Base-by-base conservation (phyloP, 2,329 filamentous ascomycete genomes). In the Pseudogymnoascus sp. region DNA sequence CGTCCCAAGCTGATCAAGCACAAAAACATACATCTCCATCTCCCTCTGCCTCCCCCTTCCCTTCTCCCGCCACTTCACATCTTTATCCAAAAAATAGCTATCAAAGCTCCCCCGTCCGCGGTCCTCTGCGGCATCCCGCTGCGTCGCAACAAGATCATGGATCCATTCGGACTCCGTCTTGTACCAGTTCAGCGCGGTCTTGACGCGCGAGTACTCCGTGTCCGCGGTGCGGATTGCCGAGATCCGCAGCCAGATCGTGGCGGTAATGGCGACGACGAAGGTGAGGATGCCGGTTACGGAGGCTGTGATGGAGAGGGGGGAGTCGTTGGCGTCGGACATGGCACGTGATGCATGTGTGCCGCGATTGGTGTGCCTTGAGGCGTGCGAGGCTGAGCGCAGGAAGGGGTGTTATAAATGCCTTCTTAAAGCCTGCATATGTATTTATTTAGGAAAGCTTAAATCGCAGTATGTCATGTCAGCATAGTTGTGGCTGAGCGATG, bases 111-210 rank as follows among this genome's bases (percentile, higher is more conserved):
- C 47, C 29, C 44, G 4, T 1, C 4, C 5, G 7, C 44, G 8
- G 6, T 31, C 26, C 13, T 13, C 13, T 1, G 26, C 44, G 4
- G 26, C 44, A 8, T 54, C 44, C 66, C 5, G 65, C 66, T 26
- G 68, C 71, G 15, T 68, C 68, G 33, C 57, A 10, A 78, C 68
- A 0, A 80, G 74, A 60, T 78, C 75, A 2, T 73, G 68, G 11
- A 81, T 73, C 74, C 75, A 80, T 5, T 72, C 70, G 2, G 75
- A 77, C 68, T 80, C 78, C 0, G 76, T 80, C 66, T 80, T 80
- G 68, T 76, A 59, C 77, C 78, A 80, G 6, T 72, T 75, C 5
- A 80, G 70, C 3, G 74, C 76, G 1, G 75, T 73, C 63, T 80
- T 79, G 61, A 79, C 75, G 36, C 74, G 74, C 63, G 79, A 77